phyloP scores from a whole-genome alignment of 805 yeast genomes.

The Saccharomycopsis vini region DNA sequence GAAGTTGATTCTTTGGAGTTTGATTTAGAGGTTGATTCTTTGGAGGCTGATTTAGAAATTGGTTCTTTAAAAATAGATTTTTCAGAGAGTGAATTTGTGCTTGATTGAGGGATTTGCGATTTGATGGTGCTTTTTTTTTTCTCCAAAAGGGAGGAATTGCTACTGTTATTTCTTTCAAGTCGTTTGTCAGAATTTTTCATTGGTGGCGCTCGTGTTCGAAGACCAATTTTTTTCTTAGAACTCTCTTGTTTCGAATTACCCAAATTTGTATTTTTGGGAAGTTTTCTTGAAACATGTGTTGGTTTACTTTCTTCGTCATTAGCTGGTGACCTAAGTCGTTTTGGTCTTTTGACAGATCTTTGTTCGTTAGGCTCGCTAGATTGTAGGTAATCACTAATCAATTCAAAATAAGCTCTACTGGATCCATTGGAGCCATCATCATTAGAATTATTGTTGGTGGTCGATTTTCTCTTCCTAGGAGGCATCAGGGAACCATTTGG shows the following conservation, averaged over 20 bases:
- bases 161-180: too few relatives aligned
- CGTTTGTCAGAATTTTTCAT: too few relatives aligned
- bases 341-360: background rate
- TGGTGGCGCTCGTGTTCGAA: too few relatives aligned
- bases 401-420: slow-evolving; percentile 8
- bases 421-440: too few relatives aligned
- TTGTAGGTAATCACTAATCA: slow-evolving; percentile 21
- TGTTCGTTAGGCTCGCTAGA: background rate
- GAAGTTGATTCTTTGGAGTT: background rate
- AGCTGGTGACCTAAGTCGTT: too few relatives aligned
- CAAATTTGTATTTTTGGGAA: too few relatives aligned
- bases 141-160: too few relatives aligned
- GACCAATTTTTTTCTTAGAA: too few relatives aligned
- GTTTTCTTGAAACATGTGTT: too few relatives aligned
- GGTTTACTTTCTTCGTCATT: background rate
- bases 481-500: too few relatives aligned
- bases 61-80: background rate
- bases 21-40: background rate
- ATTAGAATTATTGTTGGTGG: background rate
- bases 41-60: background rate
- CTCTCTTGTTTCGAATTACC: too few relatives aligned
- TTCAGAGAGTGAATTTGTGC: background rate
- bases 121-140: background rate
- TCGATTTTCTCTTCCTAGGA: background rate
- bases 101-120: background rate